Percentiles rank a stretch among this genome's conserved stretches.
These are phyloP conservation scores for Plasmodium chabaudi DNA, from an alignment of 169 alveolate genomes.

Conservation along the genomic window DNA sequence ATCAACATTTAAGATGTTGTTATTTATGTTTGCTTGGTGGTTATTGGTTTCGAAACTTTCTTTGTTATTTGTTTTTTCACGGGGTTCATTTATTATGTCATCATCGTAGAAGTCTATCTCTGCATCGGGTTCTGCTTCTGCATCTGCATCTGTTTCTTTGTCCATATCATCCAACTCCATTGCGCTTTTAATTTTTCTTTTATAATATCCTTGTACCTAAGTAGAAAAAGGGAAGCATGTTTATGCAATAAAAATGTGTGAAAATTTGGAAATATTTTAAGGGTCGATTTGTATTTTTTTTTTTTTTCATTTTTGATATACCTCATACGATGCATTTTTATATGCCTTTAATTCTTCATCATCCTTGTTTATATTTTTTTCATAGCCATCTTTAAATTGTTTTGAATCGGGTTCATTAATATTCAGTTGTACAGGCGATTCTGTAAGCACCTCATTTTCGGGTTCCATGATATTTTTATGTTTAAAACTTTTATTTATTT, in stretches of 20 bases:
- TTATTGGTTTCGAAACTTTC: background rate
- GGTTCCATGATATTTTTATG: background rate
- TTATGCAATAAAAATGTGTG: too few relatives aligned
- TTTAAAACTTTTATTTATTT: conserved; percentile 4
- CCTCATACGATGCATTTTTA: conserved; percentile 70
- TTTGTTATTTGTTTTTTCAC: background rate
- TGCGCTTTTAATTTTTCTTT: conserved; percentile 35
- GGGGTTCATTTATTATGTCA: background rate
- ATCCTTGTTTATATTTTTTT: background rate
- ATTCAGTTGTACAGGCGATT: background rate
- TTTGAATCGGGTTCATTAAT: background rate
- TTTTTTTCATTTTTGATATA: background rate
- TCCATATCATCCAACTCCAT: conserved; percentile 26
- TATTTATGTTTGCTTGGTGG: background rate
- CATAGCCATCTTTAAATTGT: background rate
- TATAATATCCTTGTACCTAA: conserved; percentile 71
- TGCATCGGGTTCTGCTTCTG: background rate
- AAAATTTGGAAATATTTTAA: too few relatives aligned
- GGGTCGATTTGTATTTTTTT: too few relatives aligned
- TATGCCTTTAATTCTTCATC: conserved; percentile 39
- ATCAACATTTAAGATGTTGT: conserved; percentile 8
- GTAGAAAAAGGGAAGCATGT: background rate
- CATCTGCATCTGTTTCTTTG: conserved; percentile 13
- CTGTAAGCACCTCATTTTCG: too few relatives aligned
- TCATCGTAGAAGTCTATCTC: background rate